A percentile compares a stretch with the other conserved stretches of the same genome.
phyloP scores from a whole-genome alignment of 176 grass and related monocot species.

The Chrysopogon serrulatus region DNA sequence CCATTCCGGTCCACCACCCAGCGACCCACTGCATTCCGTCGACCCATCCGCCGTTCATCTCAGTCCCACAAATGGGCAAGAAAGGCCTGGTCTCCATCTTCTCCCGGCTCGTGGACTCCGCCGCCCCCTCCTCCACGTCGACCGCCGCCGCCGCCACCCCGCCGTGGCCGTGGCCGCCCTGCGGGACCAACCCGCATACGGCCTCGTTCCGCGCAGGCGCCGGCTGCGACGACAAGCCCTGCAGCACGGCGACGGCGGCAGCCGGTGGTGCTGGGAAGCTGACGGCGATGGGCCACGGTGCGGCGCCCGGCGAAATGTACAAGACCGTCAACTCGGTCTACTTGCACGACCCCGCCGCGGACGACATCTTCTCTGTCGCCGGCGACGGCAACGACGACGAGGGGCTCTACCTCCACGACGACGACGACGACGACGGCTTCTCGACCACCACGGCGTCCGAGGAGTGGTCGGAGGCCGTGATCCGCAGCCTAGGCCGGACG shows the following conservation, averaged over 20 bases:
- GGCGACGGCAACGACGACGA: neutral
- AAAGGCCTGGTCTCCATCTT: slow-evolving; percentile 52
- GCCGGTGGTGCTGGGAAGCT: neutral
- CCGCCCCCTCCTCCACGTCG: neutral
- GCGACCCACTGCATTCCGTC: neutral
- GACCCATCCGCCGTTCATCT: neutral
- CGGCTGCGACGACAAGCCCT: neutral
- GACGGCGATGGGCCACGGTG: neutral
- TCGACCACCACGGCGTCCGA: slow-evolving; percentile 15
- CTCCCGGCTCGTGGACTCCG: slow-evolving; percentile 28
- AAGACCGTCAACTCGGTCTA: slow-evolving; percentile 60
- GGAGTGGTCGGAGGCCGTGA: slow-evolving; percentile 46
- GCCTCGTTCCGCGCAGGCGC: slow-evolving; percentile 42
- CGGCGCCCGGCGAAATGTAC: slow-evolving; percentile 18
- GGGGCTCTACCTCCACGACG: neutral
- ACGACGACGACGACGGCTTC: slow-evolving; percentile 14
- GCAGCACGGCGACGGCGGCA: neutral
- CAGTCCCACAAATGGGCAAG: slow-evolving; percentile 28
- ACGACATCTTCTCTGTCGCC: neutral
- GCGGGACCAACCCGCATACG: slow-evolving; percentile 37
- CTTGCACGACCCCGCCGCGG: slow-evolving; percentile 34
- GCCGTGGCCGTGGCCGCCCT: slow-evolving; percentile 52
- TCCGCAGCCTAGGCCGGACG: slow-evolving; percentile 35
- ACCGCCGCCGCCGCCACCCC: neutral
- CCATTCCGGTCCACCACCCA: neutral